These are phyloP conservation scores for Acacia confusa DNA, from an alignment of 306 rosid genomes.

Conservation along the genomic window DNA sequence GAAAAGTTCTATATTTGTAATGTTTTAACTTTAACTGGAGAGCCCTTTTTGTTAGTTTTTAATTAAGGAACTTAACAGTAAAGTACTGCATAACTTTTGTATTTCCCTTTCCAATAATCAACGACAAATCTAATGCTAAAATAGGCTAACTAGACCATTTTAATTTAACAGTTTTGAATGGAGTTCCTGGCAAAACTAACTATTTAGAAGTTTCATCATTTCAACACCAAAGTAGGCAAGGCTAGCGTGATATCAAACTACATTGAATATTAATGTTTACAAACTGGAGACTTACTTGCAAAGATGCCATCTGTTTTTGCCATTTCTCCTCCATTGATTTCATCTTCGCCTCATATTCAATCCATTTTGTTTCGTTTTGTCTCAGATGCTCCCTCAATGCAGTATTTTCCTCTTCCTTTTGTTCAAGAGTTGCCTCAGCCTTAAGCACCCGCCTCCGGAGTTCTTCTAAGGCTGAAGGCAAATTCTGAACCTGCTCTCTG, in stretches of 20 bases:
- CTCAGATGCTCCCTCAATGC: conserved; percentile 74
- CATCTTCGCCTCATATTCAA: conserved; percentile 85
- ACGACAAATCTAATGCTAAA: neutral
- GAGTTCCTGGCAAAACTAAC: conserved; percentile 2
- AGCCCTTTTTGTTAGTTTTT: neutral
- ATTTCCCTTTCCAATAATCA: neutral
- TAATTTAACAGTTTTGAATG: neutral
- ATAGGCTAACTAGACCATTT: conserved; percentile 14
- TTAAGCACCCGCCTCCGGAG: conserved; percentile 64
- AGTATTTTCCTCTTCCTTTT: conserved; percentile 80
- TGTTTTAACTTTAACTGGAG: neutral
- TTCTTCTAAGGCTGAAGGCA: conserved; percentile 58
- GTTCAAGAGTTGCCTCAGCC: conserved; percentile 71
- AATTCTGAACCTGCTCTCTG: conserved; percentile 48
- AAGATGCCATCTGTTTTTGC: conserved; percentile 94
- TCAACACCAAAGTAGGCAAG: neutral
- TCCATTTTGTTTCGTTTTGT: conserved; percentile 73
- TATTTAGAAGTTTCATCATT: conserved; percentile 1
- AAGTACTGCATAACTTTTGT: neutral
- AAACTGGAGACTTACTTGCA: conserved; percentile 76
- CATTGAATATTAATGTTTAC: conserved; percentile 24
- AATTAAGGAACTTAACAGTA: neutral
- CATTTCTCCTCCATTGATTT: conserved; percentile 89
- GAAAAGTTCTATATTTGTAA: neutral
- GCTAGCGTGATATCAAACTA: neutral